Evolutionary conservation across 2,329 filamentous ascomycete species (phyloP), one percentile per base, ranked within the genome.

Genomic region (Fusarium sp.): DNA sequence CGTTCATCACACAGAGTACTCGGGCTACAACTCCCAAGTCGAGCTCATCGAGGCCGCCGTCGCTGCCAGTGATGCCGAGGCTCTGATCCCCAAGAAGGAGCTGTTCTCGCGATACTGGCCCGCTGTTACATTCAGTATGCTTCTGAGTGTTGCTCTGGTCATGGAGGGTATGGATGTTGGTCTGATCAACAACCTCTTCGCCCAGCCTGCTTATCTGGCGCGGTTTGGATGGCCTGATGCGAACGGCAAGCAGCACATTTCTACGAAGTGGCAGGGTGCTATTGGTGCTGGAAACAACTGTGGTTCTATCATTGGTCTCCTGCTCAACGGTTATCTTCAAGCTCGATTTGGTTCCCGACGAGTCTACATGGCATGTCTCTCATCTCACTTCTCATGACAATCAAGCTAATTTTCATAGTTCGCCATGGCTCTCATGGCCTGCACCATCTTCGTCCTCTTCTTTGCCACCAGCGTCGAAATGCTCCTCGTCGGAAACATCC

Each of bases 271-370:
- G 79, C 84, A 87, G 72, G 78, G 82, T 5, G 83, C 79, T 6
- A 75, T 87, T 9, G 79, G 78, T 39, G 84, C 84, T 51, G 84
- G 80, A 15, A 79, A 80, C 1, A 76, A 80, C 21, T 77, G 79
- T 5, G 85, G 85, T 6, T 79, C 82, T 48, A 82, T 87, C 40
- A 27, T 86, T 2, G 85, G 85, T 4, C 78, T 85, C 2, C 77
- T 85, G 54, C 47, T 83, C 47, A 84, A 81, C 58, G 85, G 85
- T 27, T 77, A 79, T 48, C 56, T 85, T n/a, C 79, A 82, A 11
- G 80, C 86, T 14, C 73, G 76, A 4, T 78, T 79, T n/a, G 82
- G 82, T 1, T 83, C 82, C 61, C 78, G 81, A 54, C 78, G 80
- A 70, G 83, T 81, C 2, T 82, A 79, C 73, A 79, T 86, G 65